These are phyloP conservation scores for Metschnikowia reukaufii DNA, from an alignment of 805 yeast species.

Conservation along the genomic window DNA sequence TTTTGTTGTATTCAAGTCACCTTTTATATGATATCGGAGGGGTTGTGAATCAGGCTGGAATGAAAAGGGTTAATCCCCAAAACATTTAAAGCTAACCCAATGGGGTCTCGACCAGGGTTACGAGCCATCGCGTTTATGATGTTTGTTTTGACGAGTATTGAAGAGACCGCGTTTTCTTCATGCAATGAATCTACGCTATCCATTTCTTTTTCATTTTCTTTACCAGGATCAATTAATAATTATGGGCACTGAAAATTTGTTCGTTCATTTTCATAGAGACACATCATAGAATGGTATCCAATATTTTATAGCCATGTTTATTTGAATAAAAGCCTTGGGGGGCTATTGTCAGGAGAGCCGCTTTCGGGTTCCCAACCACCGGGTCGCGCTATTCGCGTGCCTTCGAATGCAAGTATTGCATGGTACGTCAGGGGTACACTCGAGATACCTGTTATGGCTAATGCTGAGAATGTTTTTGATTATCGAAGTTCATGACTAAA, in stretches of 20 bases:
- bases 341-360: not conserved
- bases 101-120: not conserved
- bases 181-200: too few species aligned
- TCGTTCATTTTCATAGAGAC: too few species aligned
- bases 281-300: too few species aligned
- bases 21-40: not conserved
- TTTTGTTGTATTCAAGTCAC: not conserved
- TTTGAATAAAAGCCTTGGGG: too few species aligned
- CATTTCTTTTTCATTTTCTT: too few species aligned
- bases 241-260: too few species aligned
- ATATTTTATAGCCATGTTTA: too few species aligned
- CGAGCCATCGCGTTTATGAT: not conserved
- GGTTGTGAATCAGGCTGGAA: not conserved
- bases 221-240: too few species aligned
- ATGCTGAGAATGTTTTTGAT: too few species aligned
- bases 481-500: too few species aligned
- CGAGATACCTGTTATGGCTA: too few species aligned
- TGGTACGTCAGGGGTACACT: too few species aligned
- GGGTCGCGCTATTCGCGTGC: not conserved
- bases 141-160: not conserved
- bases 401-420: not conserved
- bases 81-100: constrained; percentile 1
- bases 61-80: not conserved
- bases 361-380: not conserved
- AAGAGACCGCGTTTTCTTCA: not conserved